Conservation (phyloP, 768 basidiomycete species). For the Mycena alexandri region DNA sequence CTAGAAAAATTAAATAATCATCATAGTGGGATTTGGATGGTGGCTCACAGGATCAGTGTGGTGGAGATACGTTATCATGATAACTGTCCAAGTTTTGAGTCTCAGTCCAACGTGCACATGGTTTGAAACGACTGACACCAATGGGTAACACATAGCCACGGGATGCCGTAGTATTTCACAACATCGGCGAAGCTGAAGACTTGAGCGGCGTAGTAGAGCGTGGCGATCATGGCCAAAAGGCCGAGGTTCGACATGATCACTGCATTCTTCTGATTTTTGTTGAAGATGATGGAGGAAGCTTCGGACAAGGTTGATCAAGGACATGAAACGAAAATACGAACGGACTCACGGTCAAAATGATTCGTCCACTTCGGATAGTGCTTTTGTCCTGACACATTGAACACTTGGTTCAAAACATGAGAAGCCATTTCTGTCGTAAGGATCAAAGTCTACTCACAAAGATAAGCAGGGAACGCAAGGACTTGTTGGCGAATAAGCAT, state of each 20-base stretch:
- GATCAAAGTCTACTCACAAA: not conserved
- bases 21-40: too few species aligned
- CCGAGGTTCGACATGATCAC: not conserved
- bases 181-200: not conserved
- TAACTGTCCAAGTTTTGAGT: slow-evolving; percentile 45
- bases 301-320: not conserved
- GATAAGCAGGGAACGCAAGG: not conserved
- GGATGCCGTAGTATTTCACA: slow-evolving; percentile 61
- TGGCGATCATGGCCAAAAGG: not conserved
- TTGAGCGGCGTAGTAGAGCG: not conserved
- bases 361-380: not conserved
- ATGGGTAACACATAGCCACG: slow-evolving; percentile 67
- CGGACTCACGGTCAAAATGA: slow-evolving; percentile 1
- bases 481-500: not conserved
- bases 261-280: not conserved
- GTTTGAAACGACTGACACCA: slow-evolving; percentile 58
- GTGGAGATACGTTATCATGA: slow-evolving; percentile 72
- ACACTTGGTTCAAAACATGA: not conserved
- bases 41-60: slow-evolving; percentile 61
- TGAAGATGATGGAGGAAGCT: not conserved
- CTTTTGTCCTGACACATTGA: not conserved
- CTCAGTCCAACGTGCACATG: not conserved
- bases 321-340: not conserved
- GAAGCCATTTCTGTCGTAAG: too few species aligned
- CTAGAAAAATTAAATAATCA: not conserved